Percentiles rank a stretch among this genome's conserved stretches.
Conservation (phyloP, 768 basidiomycete species). For the Tricholoma matsutake region DNA sequence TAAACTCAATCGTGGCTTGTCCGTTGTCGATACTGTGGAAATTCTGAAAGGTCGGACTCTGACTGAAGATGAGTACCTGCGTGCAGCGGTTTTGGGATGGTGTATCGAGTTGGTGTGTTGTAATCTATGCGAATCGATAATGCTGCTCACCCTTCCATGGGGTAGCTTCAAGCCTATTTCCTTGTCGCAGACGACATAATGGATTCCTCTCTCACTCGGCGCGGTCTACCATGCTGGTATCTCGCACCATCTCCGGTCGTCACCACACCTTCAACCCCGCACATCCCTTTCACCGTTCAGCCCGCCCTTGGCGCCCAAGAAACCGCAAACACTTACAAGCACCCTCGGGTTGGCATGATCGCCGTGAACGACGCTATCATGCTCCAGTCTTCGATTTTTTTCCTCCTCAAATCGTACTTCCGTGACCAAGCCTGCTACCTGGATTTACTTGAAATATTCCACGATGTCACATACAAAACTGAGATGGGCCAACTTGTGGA, state of each 20-base stretch:
- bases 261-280: constrained; percentile 12
- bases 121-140: not conserved
- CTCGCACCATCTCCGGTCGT: constrained; percentile 27
- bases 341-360: constrained; percentile 64
- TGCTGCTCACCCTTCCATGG: not conserved
- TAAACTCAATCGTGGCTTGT: constrained; percentile 95
- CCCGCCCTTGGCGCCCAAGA: not conserved
- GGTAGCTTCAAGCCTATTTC: constrained; percentile 95
- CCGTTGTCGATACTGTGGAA: constrained; percentile 89
- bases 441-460: constrained; percentile 88
- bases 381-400: constrained; percentile 93
- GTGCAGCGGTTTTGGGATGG: constrained; percentile 90
- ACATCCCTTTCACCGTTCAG: not conserved
- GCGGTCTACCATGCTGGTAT: constrained; percentile 97
- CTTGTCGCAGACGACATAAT: constrained; percentile 97
- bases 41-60: constrained; percentile 74
- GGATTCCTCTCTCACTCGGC: constrained; percentile 91
- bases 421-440: constrained; percentile 77
- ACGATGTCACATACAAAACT: constrained; percentile 87
- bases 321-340: constrained; percentile 13
- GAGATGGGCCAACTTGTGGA: constrained; percentile 97
- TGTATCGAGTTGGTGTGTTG: constrained; percentile 86
- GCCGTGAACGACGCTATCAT: constrained; percentile 97
- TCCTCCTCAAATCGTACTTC: constrained; percentile 86
- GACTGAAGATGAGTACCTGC: constrained; percentile 82